Evolutionary conservation across 2,329 filamentous ascomycete species (phyloP), one percentile per base, ranked within the genome.

Genomic region (Venturia aucupariae): DNA sequence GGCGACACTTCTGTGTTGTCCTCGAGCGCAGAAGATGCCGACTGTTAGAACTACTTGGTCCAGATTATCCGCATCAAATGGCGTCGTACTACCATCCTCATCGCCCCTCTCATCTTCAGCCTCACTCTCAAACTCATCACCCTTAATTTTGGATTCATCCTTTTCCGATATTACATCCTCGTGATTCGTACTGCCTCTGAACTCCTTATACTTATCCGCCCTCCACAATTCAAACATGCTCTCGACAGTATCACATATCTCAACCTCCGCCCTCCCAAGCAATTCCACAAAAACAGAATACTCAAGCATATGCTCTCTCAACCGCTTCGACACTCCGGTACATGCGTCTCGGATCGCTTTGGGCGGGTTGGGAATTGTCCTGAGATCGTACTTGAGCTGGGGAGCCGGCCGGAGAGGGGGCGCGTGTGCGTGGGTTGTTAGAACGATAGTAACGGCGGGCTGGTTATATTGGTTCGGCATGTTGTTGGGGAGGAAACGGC

Each of bases 1-100:
- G n/a, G 69, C 70, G 2, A 71, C 68, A 13, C 67, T 68, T 32
- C 69, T 68, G 62, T 72, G 70, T 30, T 68, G 68, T 6, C 70
- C 70, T 13, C 69, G 66, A n/a, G 67, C 70, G 62, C 70, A 71
- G 60, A 68, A 70, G 64, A 67, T 68, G 62, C 68, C 67, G 15
- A 70, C 68, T 22, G 66, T 55, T 22, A 64, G 38, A 35, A 54
- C 30, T 24, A 55, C 4, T 35, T 8, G 51, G 30, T 55, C 13
- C 22, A 5, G 27, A 22, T 46, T 1, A 6, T 46, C n/a, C 11
- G 10, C 42, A 5, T 4, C 41, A 19, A 7, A 13, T 22, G 6
- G 13, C 17, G 5, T 46, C 42, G 19, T 22, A 8, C 7, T 22
- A 22, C n/a, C 19, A 8, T 11, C n/a, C 24, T 46, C 42, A 22